These are phyloP conservation scores for Lepiota venenata DNA, from an alignment of 768 basidiomycete species.

Conservation along the genomic window DNA sequence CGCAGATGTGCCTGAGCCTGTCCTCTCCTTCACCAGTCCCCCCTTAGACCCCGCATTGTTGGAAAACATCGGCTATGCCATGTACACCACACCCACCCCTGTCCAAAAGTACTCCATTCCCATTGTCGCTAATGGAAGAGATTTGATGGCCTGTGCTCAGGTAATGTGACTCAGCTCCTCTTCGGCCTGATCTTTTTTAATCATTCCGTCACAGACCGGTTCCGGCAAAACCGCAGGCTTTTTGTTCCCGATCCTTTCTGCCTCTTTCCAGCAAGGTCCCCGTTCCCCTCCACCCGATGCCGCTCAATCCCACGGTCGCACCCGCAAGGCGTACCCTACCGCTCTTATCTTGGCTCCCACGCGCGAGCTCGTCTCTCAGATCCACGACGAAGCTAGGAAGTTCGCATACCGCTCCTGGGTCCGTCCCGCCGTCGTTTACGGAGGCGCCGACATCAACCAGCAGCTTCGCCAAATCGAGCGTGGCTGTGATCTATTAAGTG, in stretches of 20 bases:
- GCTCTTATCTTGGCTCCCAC: slow-evolving; percentile 98
- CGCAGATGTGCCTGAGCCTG: slow-evolving; percentile 93
- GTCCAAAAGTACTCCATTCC: slow-evolving; percentile 99
- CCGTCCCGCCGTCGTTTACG: slow-evolving; percentile 97
- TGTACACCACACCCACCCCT: slow-evolving; percentile 93
- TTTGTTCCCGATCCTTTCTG: slow-evolving; percentile 97
- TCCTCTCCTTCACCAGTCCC: slow-evolving; percentile 80
- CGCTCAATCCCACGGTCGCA: slow-evolving; percentile 50
- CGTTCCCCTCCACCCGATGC: slow-evolving; percentile 58
- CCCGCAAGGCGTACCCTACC: slow-evolving; percentile 92
- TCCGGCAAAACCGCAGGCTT: slow-evolving; percentile 99
- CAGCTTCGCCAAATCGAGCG: slow-evolving; percentile 94
- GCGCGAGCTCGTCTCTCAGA: slow-evolving; percentile 97
- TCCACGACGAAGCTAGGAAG: slow-evolving; percentile 98
- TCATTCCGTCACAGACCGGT: slow-evolving; percentile 68
- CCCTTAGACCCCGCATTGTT: slow-evolving; percentile 91
- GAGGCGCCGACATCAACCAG: slow-evolving; percentile 96
- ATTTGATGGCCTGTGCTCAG: slow-evolving; percentile 95
- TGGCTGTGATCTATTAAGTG: slow-evolving; percentile 95
- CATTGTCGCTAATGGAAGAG: slow-evolving; percentile 87
- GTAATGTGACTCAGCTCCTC: slow-evolving; percentile 35
- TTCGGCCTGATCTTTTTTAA: slow-evolving; percentile 14
- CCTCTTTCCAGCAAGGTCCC: slow-evolving; percentile 85
- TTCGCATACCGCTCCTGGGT: slow-evolving; percentile 99
- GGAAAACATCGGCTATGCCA: slow-evolving; percentile 92